Evolutionary conservation across 768 basidiomycete genomes (phyloP), one percentile per base, ranked within the genome.

Genomic region (Leucocoprinus sp.): DNA sequence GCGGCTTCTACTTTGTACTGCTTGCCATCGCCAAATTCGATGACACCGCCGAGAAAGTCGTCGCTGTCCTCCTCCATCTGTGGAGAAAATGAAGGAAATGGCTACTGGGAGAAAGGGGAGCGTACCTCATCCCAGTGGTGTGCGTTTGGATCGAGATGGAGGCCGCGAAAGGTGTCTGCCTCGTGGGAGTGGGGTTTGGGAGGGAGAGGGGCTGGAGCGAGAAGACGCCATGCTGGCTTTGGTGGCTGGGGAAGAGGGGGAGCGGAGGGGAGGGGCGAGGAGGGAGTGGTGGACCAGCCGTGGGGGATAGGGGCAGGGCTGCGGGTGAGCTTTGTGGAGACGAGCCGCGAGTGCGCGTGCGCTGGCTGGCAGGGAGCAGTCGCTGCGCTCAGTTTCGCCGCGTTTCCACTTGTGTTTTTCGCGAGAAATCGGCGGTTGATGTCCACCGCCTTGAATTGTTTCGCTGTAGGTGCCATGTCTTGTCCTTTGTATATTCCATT

Each of bases 71-170:
- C 90, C 63, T 85, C 84, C 76, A 90, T 86, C 86, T 90, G 56
- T 21, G 45, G 48, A 37, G 8, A 44, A 47, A 31, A 45, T 29
- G 24, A 34, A 44, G 45, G 6, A 28, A 37, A 36, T 48, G 6
- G 52, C 35, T 8, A 21, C n/a, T 15, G 27, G 49, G 12, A 36
- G 26, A 42, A 8, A 24, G 38, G 21, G 18, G 38, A 27, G 64
- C 86, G 50, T 52, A 97, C 93, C 75, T 96, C 93, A 55, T 97
- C 96, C 96, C 96, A 99, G 59, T 97, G 93, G 58, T 92, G 87
- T 2, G 87, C 81, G 55, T 93, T 93, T 39, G 93, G 89, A 64
- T 96, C 84, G 37, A 97, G 67, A 62, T 98, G 93, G 1, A 91
- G 82, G 0, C 93, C 93, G 29, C 93, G 77, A 65, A 99, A 99